Percentiles rank a stretch among this genome's conserved stretches.
Conservation (phyloP, 192 early-diverging fungal species). For the Backusella morwellensis region DNA sequence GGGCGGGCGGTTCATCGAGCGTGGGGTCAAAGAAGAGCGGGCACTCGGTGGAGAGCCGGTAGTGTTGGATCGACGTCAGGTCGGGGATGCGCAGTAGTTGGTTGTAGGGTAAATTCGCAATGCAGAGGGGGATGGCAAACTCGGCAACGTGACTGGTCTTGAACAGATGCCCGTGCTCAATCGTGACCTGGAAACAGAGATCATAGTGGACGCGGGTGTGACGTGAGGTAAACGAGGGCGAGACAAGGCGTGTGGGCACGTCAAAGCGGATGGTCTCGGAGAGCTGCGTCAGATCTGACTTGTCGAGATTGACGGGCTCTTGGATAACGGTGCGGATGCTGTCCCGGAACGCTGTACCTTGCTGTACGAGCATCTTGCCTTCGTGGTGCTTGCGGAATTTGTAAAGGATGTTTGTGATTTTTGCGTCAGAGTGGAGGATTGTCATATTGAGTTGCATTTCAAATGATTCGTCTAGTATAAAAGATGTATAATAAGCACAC, state of each 20-base stretch:
- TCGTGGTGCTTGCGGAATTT: constrained; percentile 47
- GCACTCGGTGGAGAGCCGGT: constrained; percentile 18
- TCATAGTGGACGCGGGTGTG: constrained; percentile 46
- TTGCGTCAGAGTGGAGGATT: constrained; percentile 21
- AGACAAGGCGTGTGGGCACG: constrained; percentile 41
- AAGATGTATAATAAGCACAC: too few relatives aligned
- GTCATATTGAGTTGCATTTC: constrained; percentile 31
- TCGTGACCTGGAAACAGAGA: constrained; percentile 25
- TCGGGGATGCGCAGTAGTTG: constrained; percentile 34
- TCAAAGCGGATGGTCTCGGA: constrained; percentile 22
- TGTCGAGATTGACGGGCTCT: not conserved
- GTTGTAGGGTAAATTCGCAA: constrained; percentile 38
- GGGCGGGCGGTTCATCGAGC: constrained; percentile 34
- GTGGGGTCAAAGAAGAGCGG: constrained; percentile 38
- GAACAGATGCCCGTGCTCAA: constrained; percentile 35
- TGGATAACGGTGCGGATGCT: constrained; percentile 27
- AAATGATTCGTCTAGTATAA: constrained; percentile 21
- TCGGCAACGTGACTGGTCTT: constrained; percentile 29
- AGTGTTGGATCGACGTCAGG: constrained; percentile 26
- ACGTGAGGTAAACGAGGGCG: constrained; percentile 36
- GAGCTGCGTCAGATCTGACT: not conserved
- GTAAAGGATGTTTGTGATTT: constrained; percentile 25
- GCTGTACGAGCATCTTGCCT: constrained; percentile 40
- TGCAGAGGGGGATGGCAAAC: constrained; percentile 39
- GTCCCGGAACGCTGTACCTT: constrained; percentile 37